These are phyloP conservation scores for Sungouiella blattae DNA, from an alignment of 805 yeast genomes.

Conservation along the genomic window DNA sequence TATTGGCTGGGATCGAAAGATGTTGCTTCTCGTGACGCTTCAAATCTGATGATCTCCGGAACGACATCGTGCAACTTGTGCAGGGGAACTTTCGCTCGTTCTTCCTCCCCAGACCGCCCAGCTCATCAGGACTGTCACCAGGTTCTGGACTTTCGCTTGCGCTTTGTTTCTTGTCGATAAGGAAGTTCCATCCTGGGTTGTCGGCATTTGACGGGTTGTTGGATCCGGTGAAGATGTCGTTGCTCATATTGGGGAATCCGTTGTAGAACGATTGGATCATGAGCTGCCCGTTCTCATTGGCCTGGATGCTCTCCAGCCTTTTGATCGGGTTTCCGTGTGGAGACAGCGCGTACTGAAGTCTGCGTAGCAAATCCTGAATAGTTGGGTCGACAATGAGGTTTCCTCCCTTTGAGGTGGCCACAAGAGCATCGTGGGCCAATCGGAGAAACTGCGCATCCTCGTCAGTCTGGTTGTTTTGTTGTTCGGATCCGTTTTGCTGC, in stretches of 20 bases:
- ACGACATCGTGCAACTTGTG: slow-evolving; percentile 56
- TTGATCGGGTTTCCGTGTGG: slow-evolving; percentile 54
- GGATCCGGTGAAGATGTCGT: slow-evolving; percentile 29
- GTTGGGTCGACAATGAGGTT: slow-evolving; percentile 55
- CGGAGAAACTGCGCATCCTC: slow-evolving; percentile 56
- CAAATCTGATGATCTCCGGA: slow-evolving; percentile 65
- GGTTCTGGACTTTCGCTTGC: slow-evolving; percentile 4
- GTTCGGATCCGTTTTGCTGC: too few species aligned
- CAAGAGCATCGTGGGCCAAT: slow-evolving; percentile 60
- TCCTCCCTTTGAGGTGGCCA: slow-evolving; percentile 46
- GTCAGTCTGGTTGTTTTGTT: too few species aligned
- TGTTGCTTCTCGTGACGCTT: slow-evolving; percentile 77
- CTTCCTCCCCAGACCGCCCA: neutral
- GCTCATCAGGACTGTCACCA: neutral
- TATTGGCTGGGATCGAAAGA: slow-evolving; percentile 65
- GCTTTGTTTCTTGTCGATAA: slow-evolving; percentile 12
- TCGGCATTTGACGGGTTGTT: slow-evolving; percentile 1
- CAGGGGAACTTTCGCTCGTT: slow-evolving; percentile 49
- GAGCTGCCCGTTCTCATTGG: slow-evolving; percentile 39
- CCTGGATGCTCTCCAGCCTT: slow-evolving; percentile 27
- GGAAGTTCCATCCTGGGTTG: slow-evolving; percentile 26
- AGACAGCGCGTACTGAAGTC: slow-evolving; percentile 56
- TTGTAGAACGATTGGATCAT: slow-evolving; percentile 41
- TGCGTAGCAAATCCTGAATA: slow-evolving; percentile 51
- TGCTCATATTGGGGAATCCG: slow-evolving; percentile 42